Evolutionary conservation across 2,329 filamentous ascomycete genomes (phyloP), one percentile per base, ranked within the genome.

Genomic region (Diaporthe sp.): DNA sequence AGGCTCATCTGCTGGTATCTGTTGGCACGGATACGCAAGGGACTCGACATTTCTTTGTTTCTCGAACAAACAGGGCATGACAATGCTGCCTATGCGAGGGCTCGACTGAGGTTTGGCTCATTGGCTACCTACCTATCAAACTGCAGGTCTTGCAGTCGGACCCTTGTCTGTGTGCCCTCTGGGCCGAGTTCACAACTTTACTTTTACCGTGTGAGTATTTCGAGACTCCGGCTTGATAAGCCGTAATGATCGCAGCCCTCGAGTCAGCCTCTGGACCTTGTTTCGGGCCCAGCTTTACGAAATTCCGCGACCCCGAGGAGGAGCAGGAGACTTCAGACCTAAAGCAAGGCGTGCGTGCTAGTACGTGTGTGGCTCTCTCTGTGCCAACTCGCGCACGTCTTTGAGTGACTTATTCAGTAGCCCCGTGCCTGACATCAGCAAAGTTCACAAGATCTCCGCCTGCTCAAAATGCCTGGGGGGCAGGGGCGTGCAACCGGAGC

Each of bases 191-290:
- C 47, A 40, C 54, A 40, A 47, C 60, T 64, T 64, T 64, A 33
- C 60, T 52, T 68, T 67, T 25, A 52, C 64, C 22, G 64, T 67
- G 64, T 54, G n/a, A n/a, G 33, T 30, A 68, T 54, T 54, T 68
- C 33, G 47, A 68, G 64, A 40, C 47, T 67, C 30, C 35, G 33
- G 64, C 47, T n/a, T 40, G 64, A 54, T 54, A 68, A 54, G 64
- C 64, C 45, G 64, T 68, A 54, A 54, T 68, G 47, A 54, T 38
- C 47, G 33, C 47, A 68, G 47, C 47, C n/a, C n/a, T 54, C 64
- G 64, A 68, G 64, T 68, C 64, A 68, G 64, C 64, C 64, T 54
- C 33, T 68, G 38, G 64, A 30, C 45, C 64, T 54, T 54, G 64
- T 54, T 68, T 54, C 47, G 64, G 64, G 22, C 47, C 35, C 33